These are phyloP conservation scores for Miscanthus sacchariflorus DNA, from an alignment of 202 grass and related monocot species.

Conservation along the genomic window DNA sequence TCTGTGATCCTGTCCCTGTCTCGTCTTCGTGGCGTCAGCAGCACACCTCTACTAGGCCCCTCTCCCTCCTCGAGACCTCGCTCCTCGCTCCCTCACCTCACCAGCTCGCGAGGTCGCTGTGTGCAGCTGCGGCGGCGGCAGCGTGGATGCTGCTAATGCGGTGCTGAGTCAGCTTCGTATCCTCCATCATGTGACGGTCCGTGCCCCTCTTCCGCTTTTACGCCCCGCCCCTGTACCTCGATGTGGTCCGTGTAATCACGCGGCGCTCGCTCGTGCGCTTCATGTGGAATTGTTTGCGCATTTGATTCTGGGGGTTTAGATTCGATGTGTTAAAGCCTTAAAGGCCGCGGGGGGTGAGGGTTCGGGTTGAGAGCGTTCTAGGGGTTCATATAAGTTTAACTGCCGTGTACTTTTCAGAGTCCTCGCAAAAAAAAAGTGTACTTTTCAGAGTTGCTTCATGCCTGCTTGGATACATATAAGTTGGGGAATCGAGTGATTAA, in stretches of 20 bases:
- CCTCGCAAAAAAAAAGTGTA: neutral
- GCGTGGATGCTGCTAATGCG: no score
- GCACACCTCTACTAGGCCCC: no score
- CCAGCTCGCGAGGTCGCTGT: no score
- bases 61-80: no score
- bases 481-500: neutral
- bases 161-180: no score
- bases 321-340: neutral
- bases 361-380: neutral
- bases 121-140: no score
- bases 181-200: neutral
- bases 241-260: no score
- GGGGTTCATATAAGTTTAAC: conserved; percentile 11
- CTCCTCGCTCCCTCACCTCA: no score
- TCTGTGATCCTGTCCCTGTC: neutral
- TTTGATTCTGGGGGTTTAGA: neutral
- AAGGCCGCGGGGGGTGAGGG: neutral
- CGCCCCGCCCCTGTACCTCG: no score
- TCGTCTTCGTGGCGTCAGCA: neutral
- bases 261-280: no score
- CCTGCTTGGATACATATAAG: neutral
- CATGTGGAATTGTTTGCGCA: no score
- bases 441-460: neutral
- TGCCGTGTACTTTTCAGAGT: neutral
- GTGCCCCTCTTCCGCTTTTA: neutral